Conservation (phyloP, 2,329 filamentous ascomycete genomes). For the Fusarium longipes region DNA sequence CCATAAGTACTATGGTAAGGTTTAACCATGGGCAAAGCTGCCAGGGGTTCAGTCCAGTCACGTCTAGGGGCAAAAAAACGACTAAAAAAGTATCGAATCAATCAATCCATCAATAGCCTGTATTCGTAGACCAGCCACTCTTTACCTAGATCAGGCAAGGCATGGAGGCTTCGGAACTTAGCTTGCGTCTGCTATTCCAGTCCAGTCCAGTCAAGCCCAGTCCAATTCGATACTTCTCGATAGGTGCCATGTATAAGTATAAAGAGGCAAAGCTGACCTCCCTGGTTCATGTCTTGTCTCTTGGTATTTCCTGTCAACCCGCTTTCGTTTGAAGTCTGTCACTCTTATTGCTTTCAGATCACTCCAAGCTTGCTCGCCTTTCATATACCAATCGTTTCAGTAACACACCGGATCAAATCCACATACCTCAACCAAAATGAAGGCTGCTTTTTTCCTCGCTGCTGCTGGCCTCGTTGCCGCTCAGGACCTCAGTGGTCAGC, state of each 20-base stretch:
- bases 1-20: conserved; percentile 1
- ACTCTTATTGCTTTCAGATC: conserved; percentile 2
- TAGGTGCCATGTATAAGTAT: conserved; percentile 1
- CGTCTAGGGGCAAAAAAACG: conserved; percentile 13
- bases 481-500: conserved; percentile 52
- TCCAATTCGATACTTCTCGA: background rate
- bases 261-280: conserved; percentile 14
- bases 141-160: background rate
- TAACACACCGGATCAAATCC: background rate
- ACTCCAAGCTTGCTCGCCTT: conserved; percentile 13
- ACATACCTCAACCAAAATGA: conserved; percentile 52
- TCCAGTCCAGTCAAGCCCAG: too few relatives aligned
- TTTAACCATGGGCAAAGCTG: conserved; percentile 10
- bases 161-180: conserved; percentile 1
- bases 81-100: conserved; percentile 2
- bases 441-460: conserved; percentile 52
- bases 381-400: conserved; percentile 11
- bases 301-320: background rate
- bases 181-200: conserved; percentile 10
- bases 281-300: background rate
- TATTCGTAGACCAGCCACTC: conserved; percentile 7
- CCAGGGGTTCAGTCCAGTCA: background rate
- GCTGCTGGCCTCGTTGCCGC: conserved; percentile 53
- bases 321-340: conserved; percentile 8
- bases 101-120: background rate